Percentiles rank a stretch among this genome's conserved stretches.
Evolutionary conservation across 140 eudicot species (phyloP).

Genomic region (Flaveria floridana): DNA sequence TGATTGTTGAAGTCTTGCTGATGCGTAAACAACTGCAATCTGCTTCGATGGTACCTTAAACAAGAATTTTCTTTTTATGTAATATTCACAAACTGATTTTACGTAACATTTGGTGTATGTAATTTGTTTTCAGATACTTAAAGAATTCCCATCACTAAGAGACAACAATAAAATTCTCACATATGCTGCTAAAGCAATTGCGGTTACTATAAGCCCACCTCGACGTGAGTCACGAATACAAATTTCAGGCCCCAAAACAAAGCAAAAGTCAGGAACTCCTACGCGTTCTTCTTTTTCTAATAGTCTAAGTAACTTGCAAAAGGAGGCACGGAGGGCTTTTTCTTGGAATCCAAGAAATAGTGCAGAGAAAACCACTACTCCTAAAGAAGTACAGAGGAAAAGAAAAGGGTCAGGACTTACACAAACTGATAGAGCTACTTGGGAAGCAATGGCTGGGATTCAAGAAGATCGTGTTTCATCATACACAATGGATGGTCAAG

Average conservation of each 20-base stretch:
- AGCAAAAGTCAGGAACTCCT: slow-evolving; percentile 77
- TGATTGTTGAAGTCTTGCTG: slow-evolving; percentile 87
- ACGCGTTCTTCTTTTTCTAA: slow-evolving; percentile 66
- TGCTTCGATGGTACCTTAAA: slow-evolving; percentile 72
- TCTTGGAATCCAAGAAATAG: slow-evolving; percentile 88
- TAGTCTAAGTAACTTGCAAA: slow-evolving; percentile 89
- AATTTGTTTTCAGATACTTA: slow-evolving; percentile 66
- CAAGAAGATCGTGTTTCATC: slow-evolving; percentile 85
- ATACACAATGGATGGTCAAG: slow-evolving; percentile 76
- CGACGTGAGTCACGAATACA: slow-evolving; percentile 78
- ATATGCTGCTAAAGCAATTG: slow-evolving; percentile 93
- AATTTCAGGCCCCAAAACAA: slow-evolving; percentile 67
- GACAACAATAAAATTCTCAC: slow-evolving; percentile 67
- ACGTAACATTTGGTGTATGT: slow-evolving; percentile 16
- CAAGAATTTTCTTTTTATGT: slow-evolving; percentile 7
- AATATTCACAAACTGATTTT: slow-evolving; percentile 6
- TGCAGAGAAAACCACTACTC: slow-evolving; percentile 67
- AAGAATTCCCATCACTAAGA: slow-evolving; percentile 84
- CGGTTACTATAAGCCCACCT: slow-evolving; percentile 71
- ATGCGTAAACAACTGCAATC: slow-evolving; percentile 98
- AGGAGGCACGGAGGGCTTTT: slow-evolving; percentile 95
- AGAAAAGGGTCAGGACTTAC: slow-evolving; percentile 85
- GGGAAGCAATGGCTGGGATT: slow-evolving; percentile 98
- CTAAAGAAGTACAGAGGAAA: slow-evolving; percentile 84
- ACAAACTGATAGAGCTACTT: slow-evolving; percentile 77